Evolutionary conservation across 164 flowering plant genomes (phyloP), one percentile per base, ranked within the genome.

Genomic region (Buxus sempervirens): DNA sequence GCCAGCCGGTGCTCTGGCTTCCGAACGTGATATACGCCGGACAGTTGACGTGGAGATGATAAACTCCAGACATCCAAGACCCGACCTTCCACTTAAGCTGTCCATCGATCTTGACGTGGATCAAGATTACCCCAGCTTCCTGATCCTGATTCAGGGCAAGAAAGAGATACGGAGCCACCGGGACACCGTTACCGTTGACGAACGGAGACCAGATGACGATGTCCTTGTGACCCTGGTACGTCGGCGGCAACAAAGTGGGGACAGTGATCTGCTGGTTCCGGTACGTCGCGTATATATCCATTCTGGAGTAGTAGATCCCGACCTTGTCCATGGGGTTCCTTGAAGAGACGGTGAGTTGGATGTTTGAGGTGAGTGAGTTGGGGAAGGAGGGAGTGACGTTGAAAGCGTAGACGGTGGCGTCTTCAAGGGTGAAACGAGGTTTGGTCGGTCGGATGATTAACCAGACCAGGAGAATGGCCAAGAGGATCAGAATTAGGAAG

Each of bases 381-480:
- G 91, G 81, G 23, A 73, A 16, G 9, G 96, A 65, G 72, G n/a
- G n/a, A n/a, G n/a, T n/a, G n/a, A 82, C 67, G 88, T 84, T 90
- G 86, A 91, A 84, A 74, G 74, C 77, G 84, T 78, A 86, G 64
- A 90, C 83, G 32, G 97, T 90, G 77, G 82, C 89, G 79, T 91
- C 94, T 75, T 87, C 87, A 72, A 92, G 83, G 62, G 79, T 64
- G 81, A 92, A 90, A 0, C 41, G 53, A 0, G 97, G 97, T 36
- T 72, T 75, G 6, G 66, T 65, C 9, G 84, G 84, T 1, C 72
- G 77, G 27, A 79, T 81, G 48, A 82, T 64, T 42, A 67, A 51
- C 77, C 77, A 79, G 21, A 77, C 51, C 9, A 82, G 62, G 70
- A 82, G 71, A 65, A 79, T 58, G 1, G 59, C 32, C 53, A 78